These are phyloP conservation scores for Populus deltoides DNA, from an alignment of 345 rosid genomes.

Conservation along the genomic window DNA sequence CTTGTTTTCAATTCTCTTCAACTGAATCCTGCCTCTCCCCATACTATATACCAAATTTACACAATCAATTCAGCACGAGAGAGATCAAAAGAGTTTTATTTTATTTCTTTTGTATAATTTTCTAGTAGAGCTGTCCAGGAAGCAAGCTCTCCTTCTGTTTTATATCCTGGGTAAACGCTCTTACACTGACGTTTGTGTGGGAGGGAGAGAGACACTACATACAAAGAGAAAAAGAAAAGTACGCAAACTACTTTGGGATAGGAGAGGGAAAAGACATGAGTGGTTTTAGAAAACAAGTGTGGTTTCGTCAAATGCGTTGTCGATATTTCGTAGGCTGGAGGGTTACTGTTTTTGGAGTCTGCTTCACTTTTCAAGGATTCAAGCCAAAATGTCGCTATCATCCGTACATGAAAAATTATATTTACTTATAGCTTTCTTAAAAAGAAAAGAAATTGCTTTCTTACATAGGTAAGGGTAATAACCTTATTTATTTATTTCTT, in stretches of 20 bases:
- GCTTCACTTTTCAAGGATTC: too few species aligned
- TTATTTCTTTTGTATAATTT: too few species aligned
- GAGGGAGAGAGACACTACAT: not conserved
- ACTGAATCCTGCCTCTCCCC: slow-evolving; percentile 51
- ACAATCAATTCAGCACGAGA: not conserved
- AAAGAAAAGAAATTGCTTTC: too few species aligned
- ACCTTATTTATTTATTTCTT: too few species aligned
- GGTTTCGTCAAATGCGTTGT: slow-evolving; percentile 42
- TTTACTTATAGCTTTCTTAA: too few species aligned
- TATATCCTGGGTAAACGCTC: not conserved
- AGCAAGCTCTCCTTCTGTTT: too few species aligned
- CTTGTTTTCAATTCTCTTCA: slow-evolving; percentile 68
- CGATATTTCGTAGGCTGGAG: slow-evolving; percentile 31
- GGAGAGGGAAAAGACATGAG: not conserved
- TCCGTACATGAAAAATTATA: too few species aligned
- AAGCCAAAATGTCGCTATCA: too few species aligned
- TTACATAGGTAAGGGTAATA: too few species aligned
- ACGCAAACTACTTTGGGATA: not conserved
- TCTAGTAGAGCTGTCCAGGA: too few species aligned
- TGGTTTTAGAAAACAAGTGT: slow-evolving; percentile 20
- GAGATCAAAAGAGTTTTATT: too few species aligned
- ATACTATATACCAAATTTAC: not conserved
- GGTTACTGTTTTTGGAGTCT: too few species aligned
- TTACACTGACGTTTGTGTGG: not conserved
- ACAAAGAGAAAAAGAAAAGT: not conserved